Base-by-base conservation (phyloP, 1,284 basidiomycete species). In the Coniferiporia weirii region DNA sequence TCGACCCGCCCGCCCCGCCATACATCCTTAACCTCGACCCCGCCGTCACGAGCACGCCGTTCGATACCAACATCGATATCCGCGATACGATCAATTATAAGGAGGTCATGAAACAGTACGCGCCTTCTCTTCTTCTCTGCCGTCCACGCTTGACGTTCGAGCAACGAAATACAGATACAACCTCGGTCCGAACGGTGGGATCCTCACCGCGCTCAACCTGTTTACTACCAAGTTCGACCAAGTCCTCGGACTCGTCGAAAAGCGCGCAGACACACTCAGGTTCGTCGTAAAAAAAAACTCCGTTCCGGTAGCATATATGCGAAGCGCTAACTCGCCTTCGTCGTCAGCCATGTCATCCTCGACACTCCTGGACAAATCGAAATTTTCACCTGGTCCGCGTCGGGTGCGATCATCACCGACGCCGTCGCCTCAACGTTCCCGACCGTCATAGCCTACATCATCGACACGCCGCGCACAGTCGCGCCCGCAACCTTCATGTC, bases 181-280 rank as follows among this genome's bases (percentile, higher is more conserved):
- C 71, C 80, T 99, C 55, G 97, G 97, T 3, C 96, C 97, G 0
- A 99, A 99, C 72, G 97, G 97, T 34, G 97, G 94, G 15, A 99
- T 99, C 67, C 74, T 99, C 71, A 99, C 97, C 12, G 91, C 96
- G 0, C 79, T 99, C 66, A 99, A 99, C 70, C 75, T 99, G 57
- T 99, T 99, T 74, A 98, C 97, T 20, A 99, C 97, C 32, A 99
- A 99, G 73, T 97, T 99, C 68, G 97, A 99, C 72, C 97, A 99
- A 73, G 97, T 99, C 3, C 77, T 99, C 47, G 84, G 84, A 13
- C 80, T 97, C 61, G 85, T 98, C 12, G 97, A 99, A 75, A 97
- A 97, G 72, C 77, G 97, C 12, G 86, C 93, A 0, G 84, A 91
- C 47, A 81, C 77, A 2, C 90, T 97, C 58, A 93, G 98, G 93